Evolutionary conservation across 2,329 filamentous ascomycete species (phyloP), one percentile per base, ranked within the genome.

Genomic region (Cordyceps tenuipes): DNA sequence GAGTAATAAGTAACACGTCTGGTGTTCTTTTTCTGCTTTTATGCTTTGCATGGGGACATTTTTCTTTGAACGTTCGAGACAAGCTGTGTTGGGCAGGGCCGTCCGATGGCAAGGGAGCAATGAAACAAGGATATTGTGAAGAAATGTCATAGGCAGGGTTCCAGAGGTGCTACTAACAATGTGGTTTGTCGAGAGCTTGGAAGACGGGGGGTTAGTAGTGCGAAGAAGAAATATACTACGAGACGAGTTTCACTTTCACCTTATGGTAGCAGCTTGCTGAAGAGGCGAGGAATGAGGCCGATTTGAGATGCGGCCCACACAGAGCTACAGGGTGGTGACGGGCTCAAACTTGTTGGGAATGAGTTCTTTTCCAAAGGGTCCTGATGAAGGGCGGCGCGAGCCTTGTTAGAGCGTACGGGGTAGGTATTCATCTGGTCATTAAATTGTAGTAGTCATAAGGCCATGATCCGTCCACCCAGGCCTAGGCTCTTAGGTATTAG

Each of bases 41-140:
- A 36, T 36, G 10, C 9, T 36, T 36, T 36, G 29, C 29, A 29
- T 36, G 34, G 34, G 2, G 5, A 36, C 12, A 12, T 13, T 36
- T 36, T 13, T 13, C 34, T 36, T 10, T 36, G 8, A 13, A 36
- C 34, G 13, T 36, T 36, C 2, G 12, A 13, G 9, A 10, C 34
- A 36, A 36, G 34, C 12, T 10, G 12, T 3, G 34, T 36, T 36
- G 34, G 34, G 34, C 34, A 36, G 34, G 10, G 34, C 12, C 12
- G 34, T 36, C 12, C 34, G 34, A 29, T 26, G 39, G 23, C 10
- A n/a, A 5, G 26, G 53, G 13, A 3, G 31, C 23, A 17, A 17
- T 57, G 46, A 57, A 57, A 57, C 44, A 49, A n/a, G 54, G 44
- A 41, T 31, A 44, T 49, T 57, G 54, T 44, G 49, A 57, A 44